These are phyloP conservation scores for Selaginella tamariscina DNA, from an alignment of 75 land plant genomes.

Conservation along the genomic window DNA sequence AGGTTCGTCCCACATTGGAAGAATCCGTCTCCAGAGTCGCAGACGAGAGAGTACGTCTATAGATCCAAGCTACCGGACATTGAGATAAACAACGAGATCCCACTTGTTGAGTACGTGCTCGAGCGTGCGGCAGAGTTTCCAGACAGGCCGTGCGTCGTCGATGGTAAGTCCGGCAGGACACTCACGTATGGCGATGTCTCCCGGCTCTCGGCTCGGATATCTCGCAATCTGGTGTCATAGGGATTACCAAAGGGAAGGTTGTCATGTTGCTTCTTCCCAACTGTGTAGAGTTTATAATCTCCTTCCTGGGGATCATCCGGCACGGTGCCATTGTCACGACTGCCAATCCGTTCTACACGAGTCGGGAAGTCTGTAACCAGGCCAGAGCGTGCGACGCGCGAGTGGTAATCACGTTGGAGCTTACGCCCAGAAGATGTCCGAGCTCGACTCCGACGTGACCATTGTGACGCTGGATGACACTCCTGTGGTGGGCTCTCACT, in stretches of 20 bases:
- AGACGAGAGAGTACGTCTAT: neutral
- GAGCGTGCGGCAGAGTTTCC: neutral
- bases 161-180: conserved; percentile 12
- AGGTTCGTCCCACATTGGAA: neutral
- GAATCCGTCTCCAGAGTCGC: neutral
- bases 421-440: conserved; percentile 35
- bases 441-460: conserved; percentile 20
- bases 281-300: conserved; percentile 41
- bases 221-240: neutral
- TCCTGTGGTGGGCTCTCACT: conserved; percentile 27
- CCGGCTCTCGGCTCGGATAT: neutral
- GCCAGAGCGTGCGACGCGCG: conserved; percentile 28
- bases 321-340: conserved; percentile 50
- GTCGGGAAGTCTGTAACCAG: conserved; percentile 52
- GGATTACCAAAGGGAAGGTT: conserved; percentile 30
- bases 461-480: conserved; percentile 50
- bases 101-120: conserved; percentile 12
- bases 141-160: conserved; percentile 21
- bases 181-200: conserved; percentile 12
- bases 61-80: conserved; percentile 13
- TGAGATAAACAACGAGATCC: neutral
- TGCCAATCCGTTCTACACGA: conserved; percentile 62
- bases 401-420: conserved; percentile 39
- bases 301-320: conserved; percentile 47
- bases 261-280: conserved; percentile 64